phyloP scores from a whole-genome alignment of 2,329 filamentous ascomycete species.

The Diaporthe caulivora region DNA sequence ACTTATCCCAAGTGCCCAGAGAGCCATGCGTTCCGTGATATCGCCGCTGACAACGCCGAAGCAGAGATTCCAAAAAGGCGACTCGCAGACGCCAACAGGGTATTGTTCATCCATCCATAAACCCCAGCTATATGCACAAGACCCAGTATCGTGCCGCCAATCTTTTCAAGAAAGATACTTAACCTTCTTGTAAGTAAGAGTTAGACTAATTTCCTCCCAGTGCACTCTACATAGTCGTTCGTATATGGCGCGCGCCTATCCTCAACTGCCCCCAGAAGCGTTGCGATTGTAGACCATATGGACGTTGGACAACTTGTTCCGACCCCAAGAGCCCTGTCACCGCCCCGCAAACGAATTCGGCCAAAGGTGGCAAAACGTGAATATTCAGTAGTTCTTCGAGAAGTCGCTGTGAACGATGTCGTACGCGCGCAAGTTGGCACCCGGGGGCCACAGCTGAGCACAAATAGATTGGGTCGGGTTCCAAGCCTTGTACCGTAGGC shows the following conservation, averaged over 20 bases:
- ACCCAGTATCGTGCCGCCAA: background rate
- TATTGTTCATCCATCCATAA: background rate
- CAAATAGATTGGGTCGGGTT: background rate
- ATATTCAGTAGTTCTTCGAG: conserved; percentile 5
- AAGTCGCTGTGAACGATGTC: conserved; percentile 26
- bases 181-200: conserved; percentile 30
- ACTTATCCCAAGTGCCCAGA: conserved; percentile 13
- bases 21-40: background rate
- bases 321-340: conserved; percentile 9
- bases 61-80: conserved; percentile 7
- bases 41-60: conserved; percentile 16
- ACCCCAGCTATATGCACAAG: conserved; percentile 12
- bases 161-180: conserved; percentile 30
- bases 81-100: conserved; percentile 13
- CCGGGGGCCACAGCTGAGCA: conserved; percentile 17
- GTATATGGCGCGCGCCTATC: background rate
- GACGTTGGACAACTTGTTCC: background rate
- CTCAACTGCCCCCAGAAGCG: background rate
- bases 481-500: background rate
- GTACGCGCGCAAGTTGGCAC: background rate
- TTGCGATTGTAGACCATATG: background rate
- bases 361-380: conserved; percentile 25
- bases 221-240: background rate
- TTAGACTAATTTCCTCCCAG: background rate
- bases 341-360: conserved; percentile 2